Evolutionary conservation across 2,329 filamentous ascomycete species (phyloP).

Genomic region (Dactylellina cionopaga): DNA sequence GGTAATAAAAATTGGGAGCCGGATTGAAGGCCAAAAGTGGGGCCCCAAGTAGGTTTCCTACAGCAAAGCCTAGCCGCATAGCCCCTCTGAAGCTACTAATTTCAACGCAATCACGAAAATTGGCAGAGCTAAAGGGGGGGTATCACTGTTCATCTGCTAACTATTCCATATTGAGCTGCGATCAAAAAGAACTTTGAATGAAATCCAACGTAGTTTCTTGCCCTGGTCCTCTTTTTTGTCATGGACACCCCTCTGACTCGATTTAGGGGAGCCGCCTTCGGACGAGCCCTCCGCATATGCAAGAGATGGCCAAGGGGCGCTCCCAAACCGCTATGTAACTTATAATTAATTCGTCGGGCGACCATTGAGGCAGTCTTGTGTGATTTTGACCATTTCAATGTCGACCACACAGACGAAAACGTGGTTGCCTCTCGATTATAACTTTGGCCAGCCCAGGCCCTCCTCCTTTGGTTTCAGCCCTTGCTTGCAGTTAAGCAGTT

Average conservation of each 20-base stretch:
- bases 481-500: conserved; percentile 18
- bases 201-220: conserved; percentile 16
- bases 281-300: conserved; percentile 35
- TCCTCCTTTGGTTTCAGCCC: conserved; percentile 40
- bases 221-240: conserved; percentile 50
- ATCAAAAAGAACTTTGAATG: conserved; percentile 23
- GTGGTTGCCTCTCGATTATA: conserved; percentile 39
- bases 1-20: conserved; percentile 30
- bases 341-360: background rate
- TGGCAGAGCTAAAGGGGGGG: conserved; percentile 39
- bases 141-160: conserved; percentile 1
- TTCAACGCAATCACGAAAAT: conserved; percentile 49
- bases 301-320: conserved; percentile 30
- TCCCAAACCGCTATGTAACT: background rate
- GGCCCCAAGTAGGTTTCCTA: conserved; percentile 17
- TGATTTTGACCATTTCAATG: conserved; percentile 20
- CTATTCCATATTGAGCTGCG: conserved; percentile 21
- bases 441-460: conserved; percentile 28
- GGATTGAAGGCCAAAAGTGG: conserved; percentile 27
- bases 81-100: conserved; percentile 46
- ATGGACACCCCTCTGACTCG: conserved; percentile 40
- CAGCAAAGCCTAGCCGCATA: conserved; percentile 48
- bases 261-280: conserved; percentile 41
- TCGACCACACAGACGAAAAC: conserved; percentile 43
- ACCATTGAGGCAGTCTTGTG: conserved; percentile 24